phyloP scores from a whole-genome alignment of 2,329 filamentous ascomycete species.

The Diaporthe eres region DNA sequence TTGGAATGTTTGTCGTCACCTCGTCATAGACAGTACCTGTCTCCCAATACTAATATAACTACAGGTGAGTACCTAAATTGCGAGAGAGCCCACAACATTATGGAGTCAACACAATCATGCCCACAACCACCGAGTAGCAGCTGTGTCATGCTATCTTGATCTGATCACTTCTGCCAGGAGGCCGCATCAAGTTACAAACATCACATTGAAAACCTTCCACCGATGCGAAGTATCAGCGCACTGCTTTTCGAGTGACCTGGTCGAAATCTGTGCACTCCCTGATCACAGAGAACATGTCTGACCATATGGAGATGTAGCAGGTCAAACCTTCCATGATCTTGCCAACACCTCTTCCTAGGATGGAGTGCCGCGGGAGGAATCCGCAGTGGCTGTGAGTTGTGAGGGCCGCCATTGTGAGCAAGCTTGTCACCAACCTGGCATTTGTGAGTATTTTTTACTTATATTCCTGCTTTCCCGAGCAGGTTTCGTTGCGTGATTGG shows the following conservation, averaged over 20 bases:
- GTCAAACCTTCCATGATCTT: not conserved
- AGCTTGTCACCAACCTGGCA: not conserved
- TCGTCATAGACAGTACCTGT: not conserved
- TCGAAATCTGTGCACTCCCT: constrained; percentile 11
- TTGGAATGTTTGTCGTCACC: not conserved
- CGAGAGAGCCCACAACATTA: not conserved
- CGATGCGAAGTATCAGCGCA: not conserved
- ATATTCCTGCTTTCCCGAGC: not conserved
- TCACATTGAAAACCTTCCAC: not conserved
- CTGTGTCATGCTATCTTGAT: not conserved
- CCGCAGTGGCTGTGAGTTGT: not conserved
- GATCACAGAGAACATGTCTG: constrained; percentile 17
- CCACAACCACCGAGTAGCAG: rapidly evolving
- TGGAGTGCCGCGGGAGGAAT: not conserved
- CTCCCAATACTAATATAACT: not conserved
- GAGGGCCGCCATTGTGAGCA: not conserved
- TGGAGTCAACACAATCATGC: not conserved
- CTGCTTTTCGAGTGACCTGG: not conserved
- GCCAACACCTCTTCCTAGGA: not conserved
- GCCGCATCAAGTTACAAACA: too few relatives aligned
- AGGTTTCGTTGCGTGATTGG: too few relatives aligned
- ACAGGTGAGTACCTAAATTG: too few relatives aligned
- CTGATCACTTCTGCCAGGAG: not conserved
- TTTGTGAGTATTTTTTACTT: not conserved
- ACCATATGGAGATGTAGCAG: constrained; percentile 11